A percentile compares a stretch with the other conserved stretches of the same genome.
These are phyloP conservation scores for Sugiyamaella valdiviana DNA, from an alignment of 805 yeast species.

Conservation along the genomic window DNA sequence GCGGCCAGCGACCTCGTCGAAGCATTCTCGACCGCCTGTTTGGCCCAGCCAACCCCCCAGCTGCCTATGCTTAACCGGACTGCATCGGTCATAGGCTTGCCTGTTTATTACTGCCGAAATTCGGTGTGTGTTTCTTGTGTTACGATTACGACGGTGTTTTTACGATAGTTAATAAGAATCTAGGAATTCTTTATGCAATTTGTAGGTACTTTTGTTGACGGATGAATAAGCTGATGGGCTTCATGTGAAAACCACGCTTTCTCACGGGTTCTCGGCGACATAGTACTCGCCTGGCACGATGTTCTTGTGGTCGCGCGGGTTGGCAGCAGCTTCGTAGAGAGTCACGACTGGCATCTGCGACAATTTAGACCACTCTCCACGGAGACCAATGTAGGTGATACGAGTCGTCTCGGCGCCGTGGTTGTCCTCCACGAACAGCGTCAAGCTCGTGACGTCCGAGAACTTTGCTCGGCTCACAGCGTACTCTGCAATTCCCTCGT, in stretches of 20 bases:
- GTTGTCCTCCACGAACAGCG: constrained; percentile 62
- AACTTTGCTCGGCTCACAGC: constrained; percentile 68
- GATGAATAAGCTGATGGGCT: too few relatives aligned
- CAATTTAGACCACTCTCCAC: constrained; percentile 51
- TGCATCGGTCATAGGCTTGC: too few relatives aligned
- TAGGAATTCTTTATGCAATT: too few relatives aligned
- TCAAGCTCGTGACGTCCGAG: constrained; percentile 60
- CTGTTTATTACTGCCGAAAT: too few relatives aligned
- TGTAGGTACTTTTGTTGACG: too few relatives aligned
- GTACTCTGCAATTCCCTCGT: constrained; percentile 66
- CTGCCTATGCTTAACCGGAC: too few relatives aligned
- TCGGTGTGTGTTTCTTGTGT: too few relatives aligned
- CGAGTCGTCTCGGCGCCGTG: constrained; percentile 53
- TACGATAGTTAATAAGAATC: too few relatives aligned
- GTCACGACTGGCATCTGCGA: constrained; percentile 66
- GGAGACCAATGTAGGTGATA: constrained; percentile 64
- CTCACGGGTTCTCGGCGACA: constrained; percentile 12
- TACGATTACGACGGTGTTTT: too few relatives aligned
- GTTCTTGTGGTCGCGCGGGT: constrained; percentile 77
- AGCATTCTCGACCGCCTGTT: neutral
- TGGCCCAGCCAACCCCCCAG: neutral
- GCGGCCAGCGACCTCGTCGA: neutral
- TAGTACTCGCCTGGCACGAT: constrained; percentile 19
- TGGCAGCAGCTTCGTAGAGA: constrained; percentile 84
- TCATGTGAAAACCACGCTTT: neutral